Evolutionary conservation across 148 eudicot species (phyloP).

Genomic region (Tetragonia tetragonoides): DNA sequence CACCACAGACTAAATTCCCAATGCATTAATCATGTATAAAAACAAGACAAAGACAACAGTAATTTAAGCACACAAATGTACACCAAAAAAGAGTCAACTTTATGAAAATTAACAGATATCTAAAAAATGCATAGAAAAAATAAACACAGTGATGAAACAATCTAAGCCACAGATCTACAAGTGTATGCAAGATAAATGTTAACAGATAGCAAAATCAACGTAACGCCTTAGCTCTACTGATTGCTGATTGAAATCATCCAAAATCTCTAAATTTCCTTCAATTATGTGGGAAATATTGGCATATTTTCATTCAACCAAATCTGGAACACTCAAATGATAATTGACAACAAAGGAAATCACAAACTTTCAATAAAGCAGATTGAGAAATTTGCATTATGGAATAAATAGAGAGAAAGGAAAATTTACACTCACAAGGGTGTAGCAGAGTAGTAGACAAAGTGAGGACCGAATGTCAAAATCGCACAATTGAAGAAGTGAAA

Average conservation of each 20-base stretch:
- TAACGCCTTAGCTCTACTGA: too few species aligned
- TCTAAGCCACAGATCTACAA: neutral
- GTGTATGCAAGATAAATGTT: neutral
- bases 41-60: neutral
- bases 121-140: neutral
- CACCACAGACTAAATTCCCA: neutral
- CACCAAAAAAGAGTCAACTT: neutral
- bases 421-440: conserved; percentile 69
- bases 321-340: neutral
- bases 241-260: neutral
- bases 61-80: neutral
- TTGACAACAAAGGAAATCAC: neutral
- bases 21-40: neutral
- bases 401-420: neutral
- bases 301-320: neutral
- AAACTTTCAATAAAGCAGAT: neutral
- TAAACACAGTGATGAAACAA: neutral
- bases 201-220: too few species aligned
- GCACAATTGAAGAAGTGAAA: conserved; percentile 99
- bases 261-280: neutral
- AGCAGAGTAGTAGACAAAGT: conserved; percentile 94
- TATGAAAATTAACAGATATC: neutral
- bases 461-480: conserved; percentile 92
- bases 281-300: neutral
- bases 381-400: neutral